Evolutionary conservation across 306 rosid genomes (phyloP), one percentile per base, ranked within the genome.

Genomic region (Arachis stenosperma): DNA sequence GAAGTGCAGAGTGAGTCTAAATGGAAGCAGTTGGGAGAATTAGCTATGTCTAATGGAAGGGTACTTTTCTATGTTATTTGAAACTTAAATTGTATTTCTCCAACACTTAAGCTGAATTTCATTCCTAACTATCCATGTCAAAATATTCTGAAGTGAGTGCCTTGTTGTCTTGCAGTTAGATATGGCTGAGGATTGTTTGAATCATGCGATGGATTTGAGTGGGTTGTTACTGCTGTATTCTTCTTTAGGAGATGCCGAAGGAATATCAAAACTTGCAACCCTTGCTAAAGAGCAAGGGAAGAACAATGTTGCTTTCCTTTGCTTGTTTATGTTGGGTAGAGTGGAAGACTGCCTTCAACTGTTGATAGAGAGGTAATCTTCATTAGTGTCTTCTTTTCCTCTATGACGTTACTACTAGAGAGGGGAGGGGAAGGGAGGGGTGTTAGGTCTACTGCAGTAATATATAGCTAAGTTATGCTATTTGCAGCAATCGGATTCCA

Each of bases 21-120:
- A 85, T 94, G 99, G 99, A 94, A 90, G 92, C 99, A 91, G 89
- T 81, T 94, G 82, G 99, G 97, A 78, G 99, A 91, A 83, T 83
- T 94, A 77, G 97, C 99, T 3, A 94, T 94, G 99, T 94, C 99
- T 64, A 61, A 84, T 50, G 99, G 99, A 81, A 89, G 87, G 93
- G 99, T 91, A 57, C 22, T 67, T 77, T 60, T 68, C 30, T 46
- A 29, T 62, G 15, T 58, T 68, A 70, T 71, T 76, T 81, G 40
- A 69, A 7, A 50, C 73, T 72, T 46, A 27, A 64, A 73, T 9
- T 14, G 36, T 33, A 70, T 63, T 37, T 53, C 57, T 61, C 59
- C 44, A 8, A 41, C 33, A 48, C 65, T 63, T 62, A 9, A 29
- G 55, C 58, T 15, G 30, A 63, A 66, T 70, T 41, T 37, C 42